phyloP scores from a whole-genome alignment of 108 stramenopile species.

The Cyclotella baltica region DNA sequence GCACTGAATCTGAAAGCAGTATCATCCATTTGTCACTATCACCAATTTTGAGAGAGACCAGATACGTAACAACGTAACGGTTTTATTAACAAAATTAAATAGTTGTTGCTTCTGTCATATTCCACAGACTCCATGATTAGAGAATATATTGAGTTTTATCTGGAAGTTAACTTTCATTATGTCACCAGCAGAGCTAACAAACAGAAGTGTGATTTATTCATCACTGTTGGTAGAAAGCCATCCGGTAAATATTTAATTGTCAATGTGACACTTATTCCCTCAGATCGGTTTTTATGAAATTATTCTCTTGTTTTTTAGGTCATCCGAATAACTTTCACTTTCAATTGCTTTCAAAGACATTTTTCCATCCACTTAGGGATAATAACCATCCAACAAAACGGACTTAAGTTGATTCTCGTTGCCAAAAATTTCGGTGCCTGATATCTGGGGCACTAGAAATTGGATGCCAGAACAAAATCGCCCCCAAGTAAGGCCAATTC shows the following conservation, averaged over 20 bases:
- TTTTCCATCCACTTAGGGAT: neutral
- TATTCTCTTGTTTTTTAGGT: neutral
- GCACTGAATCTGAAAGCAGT: no score
- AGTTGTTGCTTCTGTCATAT: neutral
- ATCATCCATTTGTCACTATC: no score
- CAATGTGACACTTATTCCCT: slow-evolving; percentile 4
- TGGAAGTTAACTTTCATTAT: slow-evolving; percentile 14
- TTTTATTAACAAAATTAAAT: neutral
- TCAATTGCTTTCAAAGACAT: neutral
- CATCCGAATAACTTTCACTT: neutral
- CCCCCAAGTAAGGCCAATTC: no score
- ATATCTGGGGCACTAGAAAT: no score
- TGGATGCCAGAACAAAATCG: no score
- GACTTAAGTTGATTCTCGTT: slow-evolving; percentile 5
- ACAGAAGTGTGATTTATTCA: slow-evolving; percentile 10
- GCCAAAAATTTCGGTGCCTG: no score
- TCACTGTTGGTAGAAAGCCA: neutral
- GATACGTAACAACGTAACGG: neutral
- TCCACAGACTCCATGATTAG: slow-evolving; percentile 11
- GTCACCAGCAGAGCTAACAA: neutral
- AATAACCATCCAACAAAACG: neutral
- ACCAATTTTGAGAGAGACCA: neutral
- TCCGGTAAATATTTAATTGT: neutral
- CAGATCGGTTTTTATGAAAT: neutral
- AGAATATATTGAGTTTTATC: neutral